Percentiles rank a stretch among this genome's conserved stretches.
phyloP scores from a whole-genome alignment of 2,329 filamentous ascomycete species.

The Furcasterigmium sp. region DNA sequence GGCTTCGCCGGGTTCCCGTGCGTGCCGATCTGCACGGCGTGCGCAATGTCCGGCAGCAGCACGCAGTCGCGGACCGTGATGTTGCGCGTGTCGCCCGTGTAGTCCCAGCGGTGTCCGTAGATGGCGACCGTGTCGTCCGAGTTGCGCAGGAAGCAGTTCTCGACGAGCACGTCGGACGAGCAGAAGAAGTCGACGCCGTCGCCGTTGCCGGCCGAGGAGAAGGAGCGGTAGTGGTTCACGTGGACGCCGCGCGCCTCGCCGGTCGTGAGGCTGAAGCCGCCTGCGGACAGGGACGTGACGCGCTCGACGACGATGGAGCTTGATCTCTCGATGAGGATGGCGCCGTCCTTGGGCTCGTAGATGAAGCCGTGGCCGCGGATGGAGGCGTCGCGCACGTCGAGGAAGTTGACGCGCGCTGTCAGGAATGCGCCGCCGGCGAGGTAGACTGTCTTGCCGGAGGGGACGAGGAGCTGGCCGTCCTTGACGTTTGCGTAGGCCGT shows the following conservation, averaged over 20 bases:
- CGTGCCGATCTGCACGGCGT: conserved; percentile 28
- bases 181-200: conserved; percentile 21
- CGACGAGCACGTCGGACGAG: conserved; percentile 16
- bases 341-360: conserved; percentile 4
- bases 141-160: conserved; percentile 27
- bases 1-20: conserved; percentile 25
- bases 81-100: conserved; percentile 23
- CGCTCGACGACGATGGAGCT: conserved; percentile 15
- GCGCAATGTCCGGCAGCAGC: conserved; percentile 24
- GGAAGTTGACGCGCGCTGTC: conserved; percentile 14
- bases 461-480: conserved; percentile 10
- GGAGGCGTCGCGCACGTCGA: conserved; percentile 7
- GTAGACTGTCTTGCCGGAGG: conserved; percentile 12
- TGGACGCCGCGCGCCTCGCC: conserved; percentile 13
- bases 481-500: conserved; percentile 11
- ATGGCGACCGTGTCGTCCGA: conserved; percentile 29
- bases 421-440: conserved; percentile 13
- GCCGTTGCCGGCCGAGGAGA: conserved; percentile 15
- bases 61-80: conserved; percentile 24
- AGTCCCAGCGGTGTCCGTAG: conserved; percentile 25
- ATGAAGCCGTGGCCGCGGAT: conserved; percentile 19
- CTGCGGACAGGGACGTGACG: conserved; percentile 12
- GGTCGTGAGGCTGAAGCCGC: conserved; percentile 12
- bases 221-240: conserved; percentile 13
- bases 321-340: conserved; percentile 5